Conservation (phyloP, 768 basidiomycete genomes). For the Leccinum longicurvipes region DNA sequence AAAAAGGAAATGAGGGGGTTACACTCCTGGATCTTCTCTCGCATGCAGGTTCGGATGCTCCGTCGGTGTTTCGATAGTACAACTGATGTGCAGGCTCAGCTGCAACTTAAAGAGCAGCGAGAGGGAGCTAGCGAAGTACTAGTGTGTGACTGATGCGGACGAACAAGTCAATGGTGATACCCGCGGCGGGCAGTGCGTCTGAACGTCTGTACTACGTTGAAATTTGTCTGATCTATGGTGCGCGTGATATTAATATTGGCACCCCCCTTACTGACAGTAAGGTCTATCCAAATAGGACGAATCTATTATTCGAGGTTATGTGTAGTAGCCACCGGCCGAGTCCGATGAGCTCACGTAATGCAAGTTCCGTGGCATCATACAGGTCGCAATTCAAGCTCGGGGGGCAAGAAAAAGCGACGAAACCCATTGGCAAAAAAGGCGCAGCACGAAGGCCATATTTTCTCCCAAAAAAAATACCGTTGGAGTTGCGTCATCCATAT, state of each 20-base stretch:
- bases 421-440: not conserved
- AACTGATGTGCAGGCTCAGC: not conserved
- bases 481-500: not conserved
- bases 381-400: too few relatives aligned
- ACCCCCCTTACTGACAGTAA: too few relatives aligned
- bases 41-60: not conserved
- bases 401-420: not conserved
- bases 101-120: not conserved
- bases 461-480: not conserved
- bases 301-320: too few relatives aligned
- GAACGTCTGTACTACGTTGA: too few relatives aligned
- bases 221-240: not conserved
- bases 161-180: too few relatives aligned
- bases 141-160: not conserved
- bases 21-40: not conserved
- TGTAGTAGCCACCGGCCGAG: too few relatives aligned
- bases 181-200: too few relatives aligned
- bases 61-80: not conserved
- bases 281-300: too few relatives aligned
- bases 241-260: too few relatives aligned
- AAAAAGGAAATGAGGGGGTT: not conserved
- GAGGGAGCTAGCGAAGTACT: not conserved
- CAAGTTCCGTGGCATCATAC: not conserved
- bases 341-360: not conserved
- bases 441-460: not conserved